Base-by-base conservation (phyloP, 2,329 filamentous ascomycete species). In the Zymoseptoria tritici region DNA sequence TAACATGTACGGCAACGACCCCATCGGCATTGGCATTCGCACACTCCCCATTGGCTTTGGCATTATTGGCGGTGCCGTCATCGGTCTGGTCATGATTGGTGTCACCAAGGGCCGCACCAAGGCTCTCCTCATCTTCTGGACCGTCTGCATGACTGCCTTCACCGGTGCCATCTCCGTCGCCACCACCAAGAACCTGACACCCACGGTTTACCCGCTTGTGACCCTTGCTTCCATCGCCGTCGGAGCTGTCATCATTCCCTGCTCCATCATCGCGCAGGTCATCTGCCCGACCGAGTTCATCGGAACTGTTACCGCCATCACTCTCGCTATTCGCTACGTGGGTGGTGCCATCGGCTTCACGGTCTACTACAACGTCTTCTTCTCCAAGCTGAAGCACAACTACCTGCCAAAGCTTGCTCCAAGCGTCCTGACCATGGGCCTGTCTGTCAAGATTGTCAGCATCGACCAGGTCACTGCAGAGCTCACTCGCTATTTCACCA, bases 251-350 rank as follows among this genome's bases (percentile, higher is more conserved):
- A 82, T 88, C 49, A 82, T 89, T 9, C 86, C 86, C 0, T 82
- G 82, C 6, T 85, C 83, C 1, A 85, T 88, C 65, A 85, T 89
- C 60, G 67, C 84, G 5, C 85, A 84, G 20, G 86, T 89, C 64
- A 83, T 87, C 63, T 87, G 84, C 62, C 85, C 86, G 0, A 82
- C 85, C 66, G 85, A 89, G 58, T 78, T 88, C 9, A 88, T 90
- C 63, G 86, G 84, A 5, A 88, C 86, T 5, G 80, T 88, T 56
- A 83, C 85, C 1, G 85, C 86, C 7, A 78, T 89, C 26, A 88
- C 86, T 0, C 80, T 89, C 54, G 81, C 84, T 21, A 83, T 89
- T 65, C 85, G 86, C 52, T 84, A 87, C 63, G 79, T 89, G 49
- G 86, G 86, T 53, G 85, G 86, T 42, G 80, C 83, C 13, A 81